A percentile compares a stretch with the other conserved stretches of the same genome.
Conservation (phyloP, 2,329 filamentous ascomycete species). For the Pseudocercospora musae region DNA sequence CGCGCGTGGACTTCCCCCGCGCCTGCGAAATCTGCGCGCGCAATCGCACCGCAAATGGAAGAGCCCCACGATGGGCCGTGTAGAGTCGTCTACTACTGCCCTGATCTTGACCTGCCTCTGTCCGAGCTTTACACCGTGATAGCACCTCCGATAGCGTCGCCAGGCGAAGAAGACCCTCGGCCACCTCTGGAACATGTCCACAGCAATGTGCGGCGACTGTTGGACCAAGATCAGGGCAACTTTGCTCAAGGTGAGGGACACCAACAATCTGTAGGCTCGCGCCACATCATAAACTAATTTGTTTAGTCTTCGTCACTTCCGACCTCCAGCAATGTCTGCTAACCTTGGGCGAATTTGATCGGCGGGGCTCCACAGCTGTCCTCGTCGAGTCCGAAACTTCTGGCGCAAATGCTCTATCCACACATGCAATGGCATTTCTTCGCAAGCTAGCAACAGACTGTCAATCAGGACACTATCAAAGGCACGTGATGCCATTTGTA, state of each 20-base stretch:
- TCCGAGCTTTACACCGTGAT: conserved; percentile 25
- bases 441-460: conserved; percentile 25
- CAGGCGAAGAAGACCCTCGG: conserved; percentile 4
- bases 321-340: conserved; percentile 26
- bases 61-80: conserved; percentile 27
- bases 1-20: conserved; percentile 1
- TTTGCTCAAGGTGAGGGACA: conserved; percentile 31
- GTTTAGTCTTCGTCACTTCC: conserved; percentile 32
- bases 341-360: conserved; percentile 27
- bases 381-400: conserved; percentile 26
- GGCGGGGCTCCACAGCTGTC: conserved; percentile 26
- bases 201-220: conserved; percentile 30
- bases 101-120: conserved; percentile 22
- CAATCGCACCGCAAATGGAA: conserved; percentile 30
- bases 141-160: conserved; percentile 15
- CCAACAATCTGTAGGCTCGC: not conserved
- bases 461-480: conserved; percentile 26
- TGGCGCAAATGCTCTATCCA: conserved; percentile 7
- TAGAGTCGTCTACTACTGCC: conserved; percentile 35
- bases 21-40: not conserved
- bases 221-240: conserved; percentile 34
- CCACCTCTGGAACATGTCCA: conserved; percentile 22
- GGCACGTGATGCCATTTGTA: conserved; percentile 32
- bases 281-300: not conserved
- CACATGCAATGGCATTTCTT: conserved; percentile 23